A percentile compares a stretch with the other conserved stretches of the same genome.
Conservation (phyloP, 2,329 filamentous ascomycete genomes). For the Bisporella sp. region DNA sequence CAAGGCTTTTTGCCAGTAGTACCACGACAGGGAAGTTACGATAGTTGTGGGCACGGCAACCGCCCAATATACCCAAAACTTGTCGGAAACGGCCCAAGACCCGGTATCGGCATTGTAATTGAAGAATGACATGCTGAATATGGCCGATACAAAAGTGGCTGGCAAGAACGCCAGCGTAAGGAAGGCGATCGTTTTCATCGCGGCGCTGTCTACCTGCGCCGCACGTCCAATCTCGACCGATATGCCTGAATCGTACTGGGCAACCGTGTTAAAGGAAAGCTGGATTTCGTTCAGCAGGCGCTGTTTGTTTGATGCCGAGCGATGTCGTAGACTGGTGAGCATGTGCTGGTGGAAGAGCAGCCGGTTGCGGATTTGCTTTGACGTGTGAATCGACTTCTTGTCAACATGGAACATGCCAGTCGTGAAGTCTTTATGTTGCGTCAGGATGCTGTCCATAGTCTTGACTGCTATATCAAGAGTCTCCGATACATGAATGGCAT, state of each 20-base stretch:
- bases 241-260: conserved; percentile 33
- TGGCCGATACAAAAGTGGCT: conserved; percentile 1
- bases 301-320: no score
- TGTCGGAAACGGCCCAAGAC: conserved; percentile 2
- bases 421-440: not conserved
- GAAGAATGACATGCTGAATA: conserved; percentile 8
- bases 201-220: conserved; percentile 37
- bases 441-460: not conserved
- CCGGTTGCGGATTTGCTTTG: not conserved
- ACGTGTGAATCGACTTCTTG: not conserved
- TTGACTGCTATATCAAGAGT: not conserved
- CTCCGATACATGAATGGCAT: not conserved
- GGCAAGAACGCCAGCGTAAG: conserved; percentile 37
- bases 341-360: no score
- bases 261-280: conserved; percentile 33
- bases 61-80: conserved; percentile 8
- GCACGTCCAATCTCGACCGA: conserved; percentile 34
- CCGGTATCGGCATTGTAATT: conserved; percentile 1
- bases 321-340: no score
- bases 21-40: not conserved
- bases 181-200: conserved; percentile 45
- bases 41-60: conserved; percentile 2
- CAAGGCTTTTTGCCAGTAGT: not conserved
- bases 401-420: no score
- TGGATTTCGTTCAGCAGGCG: not conserved